phyloP scores from a whole-genome alignment of 176 grass and related monocot genomes.

The Eleusine coracana region DNA sequence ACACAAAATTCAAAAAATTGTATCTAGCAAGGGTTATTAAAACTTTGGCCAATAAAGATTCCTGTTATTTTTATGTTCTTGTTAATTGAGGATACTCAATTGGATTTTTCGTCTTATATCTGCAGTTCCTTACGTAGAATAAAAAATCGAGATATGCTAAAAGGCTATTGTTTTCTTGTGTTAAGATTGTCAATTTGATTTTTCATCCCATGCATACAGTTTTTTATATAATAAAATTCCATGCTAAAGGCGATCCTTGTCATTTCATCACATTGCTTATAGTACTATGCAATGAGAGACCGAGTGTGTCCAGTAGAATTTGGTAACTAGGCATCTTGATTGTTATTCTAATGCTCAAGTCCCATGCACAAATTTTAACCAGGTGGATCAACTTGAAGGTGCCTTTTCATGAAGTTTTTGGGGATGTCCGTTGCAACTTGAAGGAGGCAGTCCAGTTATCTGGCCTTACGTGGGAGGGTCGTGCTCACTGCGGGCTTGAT shows the following conservation, averaged over 20 bases:
- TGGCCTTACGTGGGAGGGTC: constrained; percentile 91
- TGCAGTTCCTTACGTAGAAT: neutral
- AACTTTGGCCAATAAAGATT: neutral
- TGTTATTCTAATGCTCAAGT: constrained; percentile 17
- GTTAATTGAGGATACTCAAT: neutral
- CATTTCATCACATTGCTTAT: neutral
- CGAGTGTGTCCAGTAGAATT: neutral
- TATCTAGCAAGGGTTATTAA: too few relatives aligned
- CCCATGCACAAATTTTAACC: constrained; percentile 3
- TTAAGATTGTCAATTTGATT: neutral
- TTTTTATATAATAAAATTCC: neutral
- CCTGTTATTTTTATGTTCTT: neutral
- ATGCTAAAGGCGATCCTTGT: neutral
- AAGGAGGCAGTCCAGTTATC: constrained; percentile 88
- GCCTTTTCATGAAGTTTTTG: constrained; percentile 83
- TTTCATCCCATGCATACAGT: neutral
- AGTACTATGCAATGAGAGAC: too few relatives aligned
- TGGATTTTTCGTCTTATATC: neutral
- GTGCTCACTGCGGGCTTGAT: constrained; percentile 89
- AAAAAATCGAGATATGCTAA: too few relatives aligned
- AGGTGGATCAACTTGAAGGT: constrained; percentile 99
- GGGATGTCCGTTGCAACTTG: constrained; percentile 72
- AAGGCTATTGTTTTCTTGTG: too few relatives aligned
- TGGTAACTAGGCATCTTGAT: neutral
- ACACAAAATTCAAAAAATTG: too few relatives aligned